Evolutionary conservation across 2,329 filamentous ascomycete genomes (phyloP).

Genomic region (Ophiostoma piceae): DNA sequence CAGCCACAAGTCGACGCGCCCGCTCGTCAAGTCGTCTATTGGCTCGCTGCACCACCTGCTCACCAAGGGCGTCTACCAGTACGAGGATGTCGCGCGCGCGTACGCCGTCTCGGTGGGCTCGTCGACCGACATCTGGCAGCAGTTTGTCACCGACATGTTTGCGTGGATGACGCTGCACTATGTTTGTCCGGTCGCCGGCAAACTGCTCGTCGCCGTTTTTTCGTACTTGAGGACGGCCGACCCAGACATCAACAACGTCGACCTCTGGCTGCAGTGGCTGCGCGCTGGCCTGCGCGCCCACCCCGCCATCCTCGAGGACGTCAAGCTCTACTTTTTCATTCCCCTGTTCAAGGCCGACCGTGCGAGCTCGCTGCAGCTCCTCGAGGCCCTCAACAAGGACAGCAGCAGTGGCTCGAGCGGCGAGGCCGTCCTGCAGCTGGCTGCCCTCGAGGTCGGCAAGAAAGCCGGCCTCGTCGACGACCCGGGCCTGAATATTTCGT

Average conservation of each 20-base stretch:
- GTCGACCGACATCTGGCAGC: conserved; percentile 32
- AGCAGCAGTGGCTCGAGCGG: conserved; percentile 35
- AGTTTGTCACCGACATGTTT: conserved; percentile 35
- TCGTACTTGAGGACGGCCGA: conserved; percentile 39
- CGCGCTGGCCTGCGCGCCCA: conserved; percentile 46
- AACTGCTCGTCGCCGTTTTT: conserved; percentile 56
- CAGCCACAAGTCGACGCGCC: conserved; percentile 54
- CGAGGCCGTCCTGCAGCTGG: conserved; percentile 56
- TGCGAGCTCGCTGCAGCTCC: conserved; percentile 49
- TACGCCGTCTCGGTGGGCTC: conserved; percentile 33
- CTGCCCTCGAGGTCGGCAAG: conserved; percentile 66
- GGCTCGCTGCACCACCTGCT: conserved; percentile 63
- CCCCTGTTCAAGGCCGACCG: conserved; percentile 58
- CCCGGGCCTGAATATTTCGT: conserved; percentile 36
- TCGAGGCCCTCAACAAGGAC: conserved; percentile 45
- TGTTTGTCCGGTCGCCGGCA: conserved; percentile 56
- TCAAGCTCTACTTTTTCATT: conserved; percentile 60
- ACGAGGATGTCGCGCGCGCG: conserved; percentile 42
- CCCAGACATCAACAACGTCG: conserved; percentile 35
- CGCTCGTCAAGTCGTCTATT: conserved; percentile 64
- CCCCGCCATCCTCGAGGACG: conserved; percentile 51
- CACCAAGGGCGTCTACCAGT: conserved; percentile 51
- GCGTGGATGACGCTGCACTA: conserved; percentile 52
- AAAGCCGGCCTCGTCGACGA: conserved; percentile 65
- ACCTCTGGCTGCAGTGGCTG: conserved; percentile 54